These are phyloP conservation scores for Xylaria palmicola DNA, from an alignment of 495 filamentous ascomycete species.

Conservation along the genomic window DNA sequence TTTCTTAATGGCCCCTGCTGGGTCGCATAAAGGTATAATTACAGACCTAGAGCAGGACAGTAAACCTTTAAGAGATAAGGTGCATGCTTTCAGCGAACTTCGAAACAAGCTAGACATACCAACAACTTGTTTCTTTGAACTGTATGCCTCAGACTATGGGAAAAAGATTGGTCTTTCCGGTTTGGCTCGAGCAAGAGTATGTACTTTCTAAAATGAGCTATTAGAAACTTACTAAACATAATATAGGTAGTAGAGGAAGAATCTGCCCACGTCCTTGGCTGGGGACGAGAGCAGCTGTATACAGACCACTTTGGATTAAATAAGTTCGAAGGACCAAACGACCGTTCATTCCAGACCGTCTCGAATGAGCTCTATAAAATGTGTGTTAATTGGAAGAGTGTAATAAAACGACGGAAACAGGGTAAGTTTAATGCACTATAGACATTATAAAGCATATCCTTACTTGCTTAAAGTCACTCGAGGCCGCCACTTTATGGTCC, in stretches of 20 bases:
- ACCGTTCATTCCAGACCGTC: constrained; percentile 8
- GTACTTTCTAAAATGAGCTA: not conserved
- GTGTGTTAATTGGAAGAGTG: not conserved
- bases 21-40: not conserved
- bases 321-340: constrained; percentile 6
- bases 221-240: not conserved
- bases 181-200: constrained; percentile 1
- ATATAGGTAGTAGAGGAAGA: not conserved
- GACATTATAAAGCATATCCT: not conserved
- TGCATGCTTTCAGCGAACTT: constrained; percentile 1
- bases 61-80: not conserved
- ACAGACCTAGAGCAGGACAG: not conserved
- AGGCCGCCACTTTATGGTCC: constrained; percentile 19
- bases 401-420: not conserved
- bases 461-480: constrained; percentile 14
- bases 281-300: not conserved
- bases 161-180: not conserved
- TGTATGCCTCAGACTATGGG: constrained; percentile 8
- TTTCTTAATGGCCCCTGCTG: not conserved
- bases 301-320: constrained; percentile 10
- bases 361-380: not conserved
- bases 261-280: not conserved
- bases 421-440: not conserved
- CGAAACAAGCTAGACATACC: not conserved
- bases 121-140: constrained; percentile 5